These are phyloP conservation scores for Chenopodium formosanum DNA, from an alignment of 148 eudicot species.

Conservation along the genomic window DNA sequence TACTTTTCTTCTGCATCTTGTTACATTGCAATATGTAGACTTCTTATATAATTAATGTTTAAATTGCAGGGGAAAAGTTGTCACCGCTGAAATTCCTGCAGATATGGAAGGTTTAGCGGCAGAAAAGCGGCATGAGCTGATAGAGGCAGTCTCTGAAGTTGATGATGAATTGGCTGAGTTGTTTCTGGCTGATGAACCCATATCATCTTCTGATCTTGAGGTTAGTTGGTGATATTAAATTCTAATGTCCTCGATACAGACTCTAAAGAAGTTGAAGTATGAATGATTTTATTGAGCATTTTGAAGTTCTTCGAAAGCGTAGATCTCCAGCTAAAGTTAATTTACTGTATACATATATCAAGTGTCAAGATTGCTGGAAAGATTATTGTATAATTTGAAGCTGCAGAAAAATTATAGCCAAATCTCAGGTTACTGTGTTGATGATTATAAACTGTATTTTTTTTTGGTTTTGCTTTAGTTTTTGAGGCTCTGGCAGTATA, in stretches of 20 bases:
- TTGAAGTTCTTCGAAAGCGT: background rate
- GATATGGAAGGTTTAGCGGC: constrained; percentile 60
- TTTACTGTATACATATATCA: background rate
- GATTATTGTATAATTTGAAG: background rate
- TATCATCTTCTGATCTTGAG: constrained; percentile 81
- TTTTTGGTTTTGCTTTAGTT: background rate
- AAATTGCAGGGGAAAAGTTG: constrained; percentile 64
- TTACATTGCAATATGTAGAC: background rate
- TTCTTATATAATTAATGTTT: constrained; percentile 4
- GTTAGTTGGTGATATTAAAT: constrained; percentile 30
- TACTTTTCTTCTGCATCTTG: constrained; percentile 15
- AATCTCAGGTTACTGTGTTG: background rate
- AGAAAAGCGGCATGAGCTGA: constrained; percentile 84
- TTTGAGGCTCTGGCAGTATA: background rate
- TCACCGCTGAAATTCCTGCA: constrained; percentile 63
- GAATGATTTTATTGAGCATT: background rate
- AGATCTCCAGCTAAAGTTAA: background rate
- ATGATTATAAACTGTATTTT: background rate
- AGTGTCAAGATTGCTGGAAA: background rate
- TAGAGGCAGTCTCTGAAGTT: constrained; percentile 93
- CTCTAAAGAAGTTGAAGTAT: background rate
- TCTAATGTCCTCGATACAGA: background rate
- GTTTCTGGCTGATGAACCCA: constrained; percentile 87
- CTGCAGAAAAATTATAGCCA: background rate
- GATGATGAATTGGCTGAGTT: constrained; percentile 90